A percentile compares a stretch with the other conserved stretches of the same genome.
phyloP scores from a whole-genome alignment of 768 basidiomycete species.

The Kwoniella sp. region DNA sequence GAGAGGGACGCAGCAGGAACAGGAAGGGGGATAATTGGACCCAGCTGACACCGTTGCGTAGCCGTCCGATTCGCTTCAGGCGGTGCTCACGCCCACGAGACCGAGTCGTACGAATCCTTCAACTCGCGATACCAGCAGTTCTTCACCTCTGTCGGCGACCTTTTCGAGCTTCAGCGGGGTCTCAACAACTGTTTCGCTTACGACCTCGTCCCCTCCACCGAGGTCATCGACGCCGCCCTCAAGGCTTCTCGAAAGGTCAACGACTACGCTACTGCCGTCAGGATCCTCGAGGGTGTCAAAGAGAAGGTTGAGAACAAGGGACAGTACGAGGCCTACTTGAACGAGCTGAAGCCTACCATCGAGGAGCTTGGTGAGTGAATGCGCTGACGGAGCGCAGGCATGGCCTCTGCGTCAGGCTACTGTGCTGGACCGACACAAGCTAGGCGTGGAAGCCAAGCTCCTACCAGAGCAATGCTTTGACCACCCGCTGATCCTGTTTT shows the following conservation, averaged over 20 bases:
- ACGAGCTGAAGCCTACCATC: constrained; percentile 79
- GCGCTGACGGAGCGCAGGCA: too few species aligned
- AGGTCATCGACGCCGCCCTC: constrained; percentile 48
- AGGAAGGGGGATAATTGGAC: background rate
- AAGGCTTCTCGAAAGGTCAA: constrained; percentile 65
- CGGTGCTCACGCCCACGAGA: constrained; percentile 61
- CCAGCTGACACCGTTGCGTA: background rate
- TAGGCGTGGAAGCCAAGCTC: too few species aligned
- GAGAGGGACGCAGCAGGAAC: background rate
- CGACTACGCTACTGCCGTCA: constrained; percentile 94
- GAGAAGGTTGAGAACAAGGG: constrained; percentile 97
- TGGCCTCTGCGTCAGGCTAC: too few species aligned
- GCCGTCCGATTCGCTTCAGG: constrained; percentile 40
- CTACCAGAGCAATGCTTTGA: too few species aligned
- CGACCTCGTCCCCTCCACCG: constrained; percentile 57
- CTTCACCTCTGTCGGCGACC: constrained; percentile 86
- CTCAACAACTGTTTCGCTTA: constrained; percentile 99
- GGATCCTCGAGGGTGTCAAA: constrained; percentile 90
- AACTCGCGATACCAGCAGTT: constrained; percentile 89
- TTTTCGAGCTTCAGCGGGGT: constrained; percentile 98
- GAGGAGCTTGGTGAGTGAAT: constrained; percentile 80
- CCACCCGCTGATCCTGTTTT: constrained; percentile 1
- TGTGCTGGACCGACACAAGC: too few species aligned
- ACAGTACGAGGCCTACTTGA: constrained; percentile 89
- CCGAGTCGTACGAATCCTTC: constrained; percentile 92